Evolutionary conservation across 371 early-diverging fungal genomes (phyloP).

Genomic region (Rhizomucor miehei): DNA sequence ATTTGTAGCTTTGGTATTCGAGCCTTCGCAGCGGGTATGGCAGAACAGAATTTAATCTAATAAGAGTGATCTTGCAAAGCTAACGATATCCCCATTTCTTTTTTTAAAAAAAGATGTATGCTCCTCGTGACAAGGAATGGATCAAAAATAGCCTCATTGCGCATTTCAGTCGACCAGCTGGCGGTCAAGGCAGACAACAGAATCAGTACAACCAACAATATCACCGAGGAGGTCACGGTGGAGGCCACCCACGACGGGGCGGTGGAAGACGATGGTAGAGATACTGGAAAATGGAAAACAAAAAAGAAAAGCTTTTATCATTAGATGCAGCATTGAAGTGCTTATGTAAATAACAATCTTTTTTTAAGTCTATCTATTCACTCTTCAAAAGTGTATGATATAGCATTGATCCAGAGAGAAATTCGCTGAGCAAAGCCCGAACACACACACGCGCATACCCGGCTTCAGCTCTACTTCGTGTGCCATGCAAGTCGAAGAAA

Average conservation of each 20-base stretch:
- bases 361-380: too few relatives aligned
- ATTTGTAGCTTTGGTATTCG: constrained; percentile 45
- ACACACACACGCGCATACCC: too few relatives aligned
- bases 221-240: background rate
- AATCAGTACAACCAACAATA: background rate
- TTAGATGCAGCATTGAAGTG: too few relatives aligned
- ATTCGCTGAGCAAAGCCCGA: too few relatives aligned
- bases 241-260: background rate
- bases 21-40: constrained; percentile 15
- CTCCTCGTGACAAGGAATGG: constrained; percentile 46
- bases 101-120: constrained; percentile 40
- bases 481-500: too few relatives aligned
- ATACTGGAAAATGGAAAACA: too few relatives aligned
- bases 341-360: too few relatives aligned
- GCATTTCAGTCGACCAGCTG: constrained; percentile 29
- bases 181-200: background rate
- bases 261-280: background rate
- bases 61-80: too few relatives aligned
- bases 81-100: background rate
- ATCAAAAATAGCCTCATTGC: constrained; percentile 42
- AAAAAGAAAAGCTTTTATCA: too few relatives aligned
- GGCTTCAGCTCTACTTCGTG: too few relatives aligned
- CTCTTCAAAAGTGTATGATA: too few relatives aligned
- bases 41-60: background rate
- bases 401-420: too few relatives aligned